A percentile compares a stretch with the other conserved stretches of the same genome.
phyloP scores from a whole-genome alignment of 495 filamentous ascomycete genomes.

The Hypoxylon crocopeplum region DNA sequence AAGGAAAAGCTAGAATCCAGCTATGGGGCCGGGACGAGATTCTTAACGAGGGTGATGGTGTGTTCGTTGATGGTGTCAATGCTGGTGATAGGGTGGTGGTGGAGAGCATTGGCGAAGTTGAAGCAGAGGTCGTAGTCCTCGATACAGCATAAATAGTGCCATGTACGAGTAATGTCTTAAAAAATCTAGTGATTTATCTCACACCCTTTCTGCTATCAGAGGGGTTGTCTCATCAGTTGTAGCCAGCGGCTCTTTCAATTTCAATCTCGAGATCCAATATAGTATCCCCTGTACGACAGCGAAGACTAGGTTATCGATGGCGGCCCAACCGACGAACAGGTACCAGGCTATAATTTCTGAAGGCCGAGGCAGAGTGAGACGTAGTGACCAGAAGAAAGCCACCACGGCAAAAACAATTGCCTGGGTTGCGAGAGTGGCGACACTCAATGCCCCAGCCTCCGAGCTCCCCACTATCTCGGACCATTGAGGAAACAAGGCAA shows the following conservation, averaged over 20 bases:
- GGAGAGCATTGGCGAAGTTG: slow-evolving; percentile 69
- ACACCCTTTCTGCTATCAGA: background rate
- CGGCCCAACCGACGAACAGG: slow-evolving; percentile 9
- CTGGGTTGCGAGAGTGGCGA: background rate
- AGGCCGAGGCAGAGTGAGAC: background rate
- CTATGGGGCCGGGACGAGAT: slow-evolving; percentile 68
- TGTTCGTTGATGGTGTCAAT: slow-evolving; percentile 65
- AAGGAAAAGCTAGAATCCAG: slow-evolving; percentile 70
- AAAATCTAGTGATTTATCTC: background rate
- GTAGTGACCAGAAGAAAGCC: background rate
- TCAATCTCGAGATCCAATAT: background rate
- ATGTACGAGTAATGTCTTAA: background rate
- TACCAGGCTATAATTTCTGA: background rate
- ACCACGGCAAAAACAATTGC: background rate
- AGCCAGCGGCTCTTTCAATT: background rate
- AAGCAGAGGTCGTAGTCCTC: slow-evolving; percentile 71
- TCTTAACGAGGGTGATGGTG: slow-evolving; percentile 75
- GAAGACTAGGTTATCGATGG: background rate
- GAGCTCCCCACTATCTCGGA: background rate
- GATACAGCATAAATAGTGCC: slow-evolving; percentile 54
- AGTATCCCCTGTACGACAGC: slow-evolving; percentile 1
- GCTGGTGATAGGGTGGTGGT: slow-evolving; percentile 65
- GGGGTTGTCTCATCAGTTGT: background rate
- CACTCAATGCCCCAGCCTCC: background rate
- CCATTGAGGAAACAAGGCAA: slow-evolving; percentile 1